Evolutionary conservation across 495 filamentous ascomycete species (phyloP), one percentile per base, ranked within the genome.

Genomic region (Poronia punctata): DNA sequence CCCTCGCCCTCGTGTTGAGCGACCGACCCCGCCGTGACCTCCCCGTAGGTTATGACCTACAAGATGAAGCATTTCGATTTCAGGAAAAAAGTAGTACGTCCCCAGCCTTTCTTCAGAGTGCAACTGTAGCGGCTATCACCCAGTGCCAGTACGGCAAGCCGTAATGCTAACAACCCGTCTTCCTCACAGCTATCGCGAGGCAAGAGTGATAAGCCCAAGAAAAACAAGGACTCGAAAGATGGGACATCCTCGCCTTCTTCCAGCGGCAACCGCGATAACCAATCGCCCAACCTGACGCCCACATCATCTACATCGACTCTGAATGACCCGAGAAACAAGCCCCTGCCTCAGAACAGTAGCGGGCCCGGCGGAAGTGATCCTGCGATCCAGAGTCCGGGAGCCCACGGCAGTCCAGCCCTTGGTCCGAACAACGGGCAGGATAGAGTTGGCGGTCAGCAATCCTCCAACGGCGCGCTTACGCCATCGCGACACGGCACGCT

Each of bases 51-150:
- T 60, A 58, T 54, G 62, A 62, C 60, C 63, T 56, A 56, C 61
- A 48, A 88, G 69, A 97, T 98, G 92, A 96, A 95, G 72, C 82
- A 86, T 59, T 95, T 98, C 67, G 83, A 86, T 59, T 95, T 98
- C 67, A 84, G 92, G 70, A 87, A 94, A 72, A 83, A 84, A 83
- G 93, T 97, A 71, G 90, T 95, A 75, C 75, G 90, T 83, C 54
- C 46, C 48, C 31, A 48, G 32, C 40, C 36, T 52, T 40, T 42
- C 43, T 50, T 27, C 50, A 48, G 40, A 40, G 50, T 51, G 40
- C 35, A 19, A 36, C 22, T 17, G 16, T 39, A 16, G 12, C 28
- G 22, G 5, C 42, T 20, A n/a, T 24, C 30, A 18, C 17, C 16
- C 19, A 25, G 21, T 20, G n/a, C n/a, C n/a, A n/a, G n/a, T n/a